Conservation (phyloP, 345 rosid species). For the Bruguiera parviflora region DNA sequence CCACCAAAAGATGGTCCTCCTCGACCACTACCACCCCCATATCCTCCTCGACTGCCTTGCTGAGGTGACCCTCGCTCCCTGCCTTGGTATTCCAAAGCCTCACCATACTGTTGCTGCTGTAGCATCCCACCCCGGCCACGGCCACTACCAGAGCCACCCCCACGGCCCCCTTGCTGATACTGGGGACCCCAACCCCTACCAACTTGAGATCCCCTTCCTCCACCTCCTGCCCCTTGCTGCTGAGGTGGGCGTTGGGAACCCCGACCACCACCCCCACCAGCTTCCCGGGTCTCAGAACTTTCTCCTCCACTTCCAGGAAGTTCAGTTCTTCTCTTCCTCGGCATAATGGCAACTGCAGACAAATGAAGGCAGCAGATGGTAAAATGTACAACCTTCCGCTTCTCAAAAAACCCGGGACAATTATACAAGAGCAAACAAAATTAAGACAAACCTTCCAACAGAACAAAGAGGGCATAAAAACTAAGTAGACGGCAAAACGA, state of each 20-base stretch:
- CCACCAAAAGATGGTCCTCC: slow-evolving; percentile 58
- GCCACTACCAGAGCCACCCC: slow-evolving; percentile 50
- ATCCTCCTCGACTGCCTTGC: slow-evolving; percentile 62
- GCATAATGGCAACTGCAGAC: slow-evolving; percentile 50
- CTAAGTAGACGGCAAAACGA: no score
- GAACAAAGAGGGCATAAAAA: no score
- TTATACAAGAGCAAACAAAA: not conserved
- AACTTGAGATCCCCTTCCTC: slow-evolving; percentile 41
- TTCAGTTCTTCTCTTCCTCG: slow-evolving; percentile 70
- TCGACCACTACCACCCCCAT: slow-evolving; percentile 41
- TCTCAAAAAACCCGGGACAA: not conserved
- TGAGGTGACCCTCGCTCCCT: slow-evolving; percentile 74
- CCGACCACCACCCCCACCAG: slow-evolving; percentile 41
- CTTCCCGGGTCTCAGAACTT: slow-evolving; percentile 61
- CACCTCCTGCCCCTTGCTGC: slow-evolving; percentile 38
- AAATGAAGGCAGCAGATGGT: not conserved
- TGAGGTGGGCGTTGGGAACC: slow-evolving; percentile 46
- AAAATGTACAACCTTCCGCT: not conserved
- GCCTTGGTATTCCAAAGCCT: slow-evolving; percentile 55
- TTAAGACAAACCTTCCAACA: no score
- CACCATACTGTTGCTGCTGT: slow-evolving; percentile 60
- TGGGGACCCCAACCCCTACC: slow-evolving; percentile 59
- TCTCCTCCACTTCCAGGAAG: slow-evolving; percentile 57
- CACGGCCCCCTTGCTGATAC: slow-evolving; percentile 55
- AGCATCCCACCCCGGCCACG: slow-evolving; percentile 44